Percentiles rank a stretch among this genome's conserved stretches.
These are phyloP conservation scores for Cercis canadensis DNA, from an alignment of 306 rosid species.

Conservation along the genomic window DNA sequence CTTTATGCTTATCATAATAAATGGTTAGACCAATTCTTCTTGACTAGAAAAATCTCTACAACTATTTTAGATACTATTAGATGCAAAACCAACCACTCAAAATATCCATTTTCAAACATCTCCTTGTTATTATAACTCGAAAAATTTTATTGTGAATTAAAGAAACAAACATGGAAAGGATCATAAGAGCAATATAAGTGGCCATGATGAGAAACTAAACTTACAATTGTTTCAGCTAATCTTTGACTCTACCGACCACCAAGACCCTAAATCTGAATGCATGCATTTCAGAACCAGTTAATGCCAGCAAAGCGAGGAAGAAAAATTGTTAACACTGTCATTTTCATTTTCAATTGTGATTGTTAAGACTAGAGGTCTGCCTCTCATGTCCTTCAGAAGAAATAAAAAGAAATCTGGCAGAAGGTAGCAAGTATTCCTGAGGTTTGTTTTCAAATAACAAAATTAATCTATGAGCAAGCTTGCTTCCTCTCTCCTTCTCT, in stretches of 20 bases:
- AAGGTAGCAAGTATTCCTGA: slow-evolving; percentile 36
- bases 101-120: no score
- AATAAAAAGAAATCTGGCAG: slow-evolving; percentile 28
- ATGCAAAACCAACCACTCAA: no score
- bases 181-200: slow-evolving; percentile 8
- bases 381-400: slow-evolving; percentile 37
- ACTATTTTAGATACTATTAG: no score
- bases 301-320: slow-evolving; percentile 25
- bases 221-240: slow-evolving; percentile 41
- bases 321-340: slow-evolving; percentile 36
- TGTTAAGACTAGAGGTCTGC: slow-evolving; percentile 35
- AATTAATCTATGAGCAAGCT: slow-evolving; percentile 25
- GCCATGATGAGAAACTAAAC: slow-evolving; percentile 11
- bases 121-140: background rate
- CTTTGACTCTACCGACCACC: background rate
- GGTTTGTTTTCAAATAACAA: slow-evolving; percentile 19
- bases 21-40: no score
- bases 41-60: no score
- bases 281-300: slow-evolving; percentile 24
- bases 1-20: no score
- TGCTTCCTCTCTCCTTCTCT: slow-evolving; percentile 29
- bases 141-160: slow-evolving; percentile 5
- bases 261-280: slow-evolving; percentile 32
- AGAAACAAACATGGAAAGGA: background rate
- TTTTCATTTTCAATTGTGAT: slow-evolving; percentile 35